Conservation (phyloP, 2,329 filamentous ascomycete genomes). For the Alternaria solani region DNA sequence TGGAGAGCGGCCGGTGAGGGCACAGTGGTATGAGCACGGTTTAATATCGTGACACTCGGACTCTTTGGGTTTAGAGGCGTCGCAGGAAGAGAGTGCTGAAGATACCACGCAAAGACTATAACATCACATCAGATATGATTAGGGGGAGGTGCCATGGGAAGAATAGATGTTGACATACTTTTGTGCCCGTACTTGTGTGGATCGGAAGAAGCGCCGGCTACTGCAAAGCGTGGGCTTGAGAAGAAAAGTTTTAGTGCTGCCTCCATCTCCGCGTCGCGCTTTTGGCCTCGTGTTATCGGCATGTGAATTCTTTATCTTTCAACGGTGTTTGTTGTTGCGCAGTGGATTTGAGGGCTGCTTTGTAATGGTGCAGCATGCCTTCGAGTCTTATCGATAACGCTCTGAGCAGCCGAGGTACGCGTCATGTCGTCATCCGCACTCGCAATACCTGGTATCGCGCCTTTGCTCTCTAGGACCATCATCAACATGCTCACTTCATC, state of each 20-base stretch:
- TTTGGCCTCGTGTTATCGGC: slow-evolving; percentile 39
- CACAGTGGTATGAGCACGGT: slow-evolving; percentile 68
- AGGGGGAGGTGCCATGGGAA: neutral
- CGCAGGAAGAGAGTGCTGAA: slow-evolving; percentile 75
- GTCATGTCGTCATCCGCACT: neutral
- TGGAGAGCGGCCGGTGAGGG: slow-evolving; percentile 71
- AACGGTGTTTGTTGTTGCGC: neutral
- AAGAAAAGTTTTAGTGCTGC: slow-evolving; percentile 81
- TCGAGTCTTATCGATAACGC: slow-evolving; percentile 3
- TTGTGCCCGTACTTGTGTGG: slow-evolving; percentile 87
- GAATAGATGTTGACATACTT: slow-evolving; percentile 60
- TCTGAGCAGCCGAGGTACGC: slow-evolving; percentile 3
- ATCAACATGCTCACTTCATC: neutral
- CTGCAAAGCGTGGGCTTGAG: slow-evolving; percentile 79
- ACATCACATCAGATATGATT: neutral
- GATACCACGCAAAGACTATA: slow-evolving; percentile 91
- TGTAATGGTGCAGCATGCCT: neutral
- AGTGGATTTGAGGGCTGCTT: neutral
- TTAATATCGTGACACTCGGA: slow-evolving; percentile 68
- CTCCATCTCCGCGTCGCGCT: slow-evolving; percentile 62
- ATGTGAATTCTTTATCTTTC: slow-evolving; percentile 1
- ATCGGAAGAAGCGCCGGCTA: slow-evolving; percentile 88
- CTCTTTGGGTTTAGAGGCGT: slow-evolving; percentile 83
- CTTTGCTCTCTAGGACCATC: neutral
- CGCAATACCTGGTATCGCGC: neutral